These are phyloP conservation scores for Zygosaccharomyces siamensis DNA, from an alignment of 805 yeast species.

Conservation along the genomic window DNA sequence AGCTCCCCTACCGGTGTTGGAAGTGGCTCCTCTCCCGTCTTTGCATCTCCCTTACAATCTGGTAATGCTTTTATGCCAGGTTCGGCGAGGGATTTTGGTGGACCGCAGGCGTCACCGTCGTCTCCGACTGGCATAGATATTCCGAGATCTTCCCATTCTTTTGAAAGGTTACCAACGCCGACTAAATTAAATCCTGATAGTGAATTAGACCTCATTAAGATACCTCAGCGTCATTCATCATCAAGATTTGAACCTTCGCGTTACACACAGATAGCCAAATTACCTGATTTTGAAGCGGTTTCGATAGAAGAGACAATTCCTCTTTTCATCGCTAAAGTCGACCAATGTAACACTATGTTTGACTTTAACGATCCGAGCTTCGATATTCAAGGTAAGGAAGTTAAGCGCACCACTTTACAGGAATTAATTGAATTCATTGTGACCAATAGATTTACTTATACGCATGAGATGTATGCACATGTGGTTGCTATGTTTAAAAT, in stretches of 20 bases:
- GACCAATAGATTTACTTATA: constrained; percentile 73
- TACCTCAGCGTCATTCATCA: constrained; percentile 88
- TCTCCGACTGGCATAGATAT: constrained; percentile 32
- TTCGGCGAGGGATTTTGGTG: constrained; percentile 12
- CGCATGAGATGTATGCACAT: constrained; percentile 85
- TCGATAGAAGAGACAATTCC: constrained; percentile 68
- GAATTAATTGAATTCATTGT: constrained; percentile 87
- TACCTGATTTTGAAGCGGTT: constrained; percentile 87
- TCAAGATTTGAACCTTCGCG: constrained; percentile 82
- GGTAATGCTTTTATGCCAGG: constrained; percentile 9
- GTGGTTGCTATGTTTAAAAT: constrained; percentile 85
- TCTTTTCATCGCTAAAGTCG: constrained; percentile 79
- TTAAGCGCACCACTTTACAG: constrained; percentile 79
- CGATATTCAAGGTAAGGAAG: constrained; percentile 88
- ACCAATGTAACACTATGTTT: constrained; percentile 91
- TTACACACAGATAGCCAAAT: constrained; percentile 59
- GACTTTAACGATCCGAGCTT: constrained; percentile 91
- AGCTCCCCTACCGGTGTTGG: constrained; percentile 16
- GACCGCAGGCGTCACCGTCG: constrained; percentile 17
- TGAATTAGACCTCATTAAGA: constrained; percentile 74
- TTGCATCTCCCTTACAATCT: constrained; percentile 9
- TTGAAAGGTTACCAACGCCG: constrained; percentile 56
- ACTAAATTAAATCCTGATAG: constrained; percentile 51
- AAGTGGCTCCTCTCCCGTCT: constrained; percentile 5
- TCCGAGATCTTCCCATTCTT: constrained; percentile 44